Base-by-base conservation (phyloP, 176 grass and related monocot species). In the Musa itinerans region DNA sequence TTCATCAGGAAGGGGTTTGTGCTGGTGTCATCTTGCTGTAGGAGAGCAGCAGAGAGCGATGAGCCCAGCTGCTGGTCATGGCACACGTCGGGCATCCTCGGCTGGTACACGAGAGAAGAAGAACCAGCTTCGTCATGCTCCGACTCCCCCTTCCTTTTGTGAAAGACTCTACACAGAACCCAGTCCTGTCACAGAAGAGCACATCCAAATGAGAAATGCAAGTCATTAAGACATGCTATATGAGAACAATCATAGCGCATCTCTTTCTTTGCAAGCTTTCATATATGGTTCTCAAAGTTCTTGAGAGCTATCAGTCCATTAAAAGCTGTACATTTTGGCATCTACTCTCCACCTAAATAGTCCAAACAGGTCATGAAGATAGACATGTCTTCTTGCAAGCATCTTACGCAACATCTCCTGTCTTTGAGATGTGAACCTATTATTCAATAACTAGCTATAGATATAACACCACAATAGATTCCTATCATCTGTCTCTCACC, bases 81-180 rank as follows among this genome's bases (percentile, higher is more conserved):
- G 12, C 54, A 17, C 34, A 0, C 3, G 0, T 43, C 34, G 6
- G 34, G 34, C 34, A 43, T 43, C 34, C 4, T 43, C 34, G 34
- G 34, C 13, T 68, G 77, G 22, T 89, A 70, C 66, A 54, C 52
- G 57, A 3, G 58, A 15, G 53, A 56, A 82, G 48, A 73, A 17
- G 83, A 74, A 52, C 63, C 52, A 53, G 2, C 20, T 43, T 43
- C 34, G 27, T 91, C 86, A 0, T 87, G 83, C 22, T 91, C 89
- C 53, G 72, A 50, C 13, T 86, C 85, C 51, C 71, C 78, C 63
- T 92, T 92, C 70, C 67, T 79, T 11, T 96, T 96, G 78, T 88
- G 74, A 72, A 96, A 92, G 64, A 96, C 93, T 78, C 87, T 90
- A 71, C 93, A 96, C 0, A 96, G 87, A 69, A 96, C 93, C 93